Percentiles rank a stretch among this genome's conserved stretches.
phyloP scores from a whole-genome alignment of 257 asterid genomes.

The Verbascum thapsus region DNA sequence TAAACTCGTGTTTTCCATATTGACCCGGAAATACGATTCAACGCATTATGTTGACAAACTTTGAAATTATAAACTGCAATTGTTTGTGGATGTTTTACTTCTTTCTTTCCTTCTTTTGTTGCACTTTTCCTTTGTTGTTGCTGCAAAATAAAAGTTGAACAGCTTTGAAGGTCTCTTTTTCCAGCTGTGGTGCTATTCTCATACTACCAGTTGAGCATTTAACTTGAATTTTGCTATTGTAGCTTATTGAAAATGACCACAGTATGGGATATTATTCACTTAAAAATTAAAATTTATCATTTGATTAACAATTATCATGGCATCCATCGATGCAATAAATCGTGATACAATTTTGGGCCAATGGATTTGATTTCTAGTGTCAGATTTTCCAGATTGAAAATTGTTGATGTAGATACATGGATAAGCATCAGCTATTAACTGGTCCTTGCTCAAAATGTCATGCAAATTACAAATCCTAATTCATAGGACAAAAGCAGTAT shows the following conservation, averaged over 20 bases:
- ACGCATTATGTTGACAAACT: slow-evolving; percentile 3
- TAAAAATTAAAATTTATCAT: too few species aligned
- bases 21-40: slow-evolving; percentile 17
- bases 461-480: too few species aligned
- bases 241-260: not conserved
- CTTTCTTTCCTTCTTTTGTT: not conserved
- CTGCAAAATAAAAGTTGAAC: slow-evolving; percentile 15
- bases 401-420: too few species aligned
- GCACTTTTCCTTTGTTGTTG: not conserved
- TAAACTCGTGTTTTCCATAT: slow-evolving; percentile 18
- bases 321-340: too few species aligned
- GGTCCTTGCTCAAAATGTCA: too few species aligned
- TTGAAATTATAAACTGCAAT: not conserved
- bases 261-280: too few species aligned
- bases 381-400: too few species aligned
- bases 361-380: too few species aligned
- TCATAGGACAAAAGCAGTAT: too few species aligned
- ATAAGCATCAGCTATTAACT: too few species aligned
- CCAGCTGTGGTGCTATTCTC: not conserved
- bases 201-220: not conserved
- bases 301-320: too few species aligned
- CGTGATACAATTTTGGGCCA: too few species aligned
- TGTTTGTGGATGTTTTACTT: not conserved
- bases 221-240: not conserved
- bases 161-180: not conserved